Percentiles rank a stretch among this genome's conserved stretches.
These are phyloP conservation scores for Alisma plantagoaquatica DNA, from an alignment of 106 monocot species.

Conservation along the genomic window DNA sequence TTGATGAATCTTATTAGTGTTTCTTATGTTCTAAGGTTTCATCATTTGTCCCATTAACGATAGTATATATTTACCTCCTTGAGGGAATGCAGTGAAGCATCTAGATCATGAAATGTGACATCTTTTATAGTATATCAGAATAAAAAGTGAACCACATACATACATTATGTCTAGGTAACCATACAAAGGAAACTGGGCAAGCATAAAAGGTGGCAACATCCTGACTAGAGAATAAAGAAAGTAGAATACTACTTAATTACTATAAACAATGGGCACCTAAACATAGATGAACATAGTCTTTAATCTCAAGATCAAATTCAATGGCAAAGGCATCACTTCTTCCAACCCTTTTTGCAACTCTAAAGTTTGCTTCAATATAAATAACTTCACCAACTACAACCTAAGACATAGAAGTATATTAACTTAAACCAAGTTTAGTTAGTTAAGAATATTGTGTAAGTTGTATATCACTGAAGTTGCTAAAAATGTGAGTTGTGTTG, in stretches of 20 bases:
- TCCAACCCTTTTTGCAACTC: constrained; percentile 96
- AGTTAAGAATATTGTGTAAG: too few species aligned
- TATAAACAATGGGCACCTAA: too few species aligned
- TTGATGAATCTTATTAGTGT: constrained; percentile 88
- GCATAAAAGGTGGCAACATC: too few species aligned
- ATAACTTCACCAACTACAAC: constrained; percentile 98
- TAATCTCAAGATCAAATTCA: constrained; percentile 98
- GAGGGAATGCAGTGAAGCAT: constrained; percentile 97
- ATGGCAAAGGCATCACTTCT: constrained; percentile 95
- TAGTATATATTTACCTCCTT: constrained; percentile 97
- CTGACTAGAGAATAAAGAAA: too few species aligned
- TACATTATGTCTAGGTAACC: too few species aligned
- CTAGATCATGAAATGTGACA: constrained; percentile 95
- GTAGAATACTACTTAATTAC: too few species aligned
- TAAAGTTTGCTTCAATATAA: constrained; percentile 98
- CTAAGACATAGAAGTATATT: too few species aligned
- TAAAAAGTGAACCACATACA: too few species aligned
- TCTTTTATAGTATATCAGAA: constrained; percentile 29
- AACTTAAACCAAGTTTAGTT: too few species aligned
- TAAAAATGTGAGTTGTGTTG: too few species aligned
- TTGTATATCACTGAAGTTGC: too few species aligned
- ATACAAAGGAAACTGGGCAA: too few species aligned
- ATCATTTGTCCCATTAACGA: constrained; percentile 99
- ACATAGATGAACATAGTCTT: constrained; percentile 95
- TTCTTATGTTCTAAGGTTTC: constrained; percentile 95